These are phyloP conservation scores for Globisporangium okanoganense DNA, from an alignment of 352 stramenopile species.

Conservation along the genomic window DNA sequence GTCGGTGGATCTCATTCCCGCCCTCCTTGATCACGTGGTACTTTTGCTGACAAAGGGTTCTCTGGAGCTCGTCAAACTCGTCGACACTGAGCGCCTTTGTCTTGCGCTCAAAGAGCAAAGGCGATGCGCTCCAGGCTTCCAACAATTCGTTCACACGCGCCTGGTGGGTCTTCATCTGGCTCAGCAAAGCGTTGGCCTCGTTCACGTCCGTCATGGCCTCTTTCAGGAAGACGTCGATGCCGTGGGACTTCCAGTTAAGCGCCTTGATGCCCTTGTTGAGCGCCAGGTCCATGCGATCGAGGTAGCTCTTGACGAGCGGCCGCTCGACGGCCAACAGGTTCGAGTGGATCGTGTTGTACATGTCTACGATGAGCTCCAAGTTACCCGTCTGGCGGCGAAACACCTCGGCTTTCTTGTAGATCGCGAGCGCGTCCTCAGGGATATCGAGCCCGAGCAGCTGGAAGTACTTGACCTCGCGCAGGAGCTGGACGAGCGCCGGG, in stretches of 20 bases:
- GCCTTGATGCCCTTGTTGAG: slow-evolving; percentile 86
- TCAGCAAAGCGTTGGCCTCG: slow-evolving; percentile 82
- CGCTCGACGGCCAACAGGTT: slow-evolving; percentile 87
- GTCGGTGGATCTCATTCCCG: slow-evolving; percentile 79
- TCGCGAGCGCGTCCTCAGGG: slow-evolving; percentile 85
- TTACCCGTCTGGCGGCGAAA: slow-evolving; percentile 91
- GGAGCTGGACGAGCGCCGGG: slow-evolving; percentile 81
- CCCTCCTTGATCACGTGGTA: slow-evolving; percentile 88
- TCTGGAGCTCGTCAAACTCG: slow-evolving; percentile 88
- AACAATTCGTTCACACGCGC: slow-evolving; percentile 74
- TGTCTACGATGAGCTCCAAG: slow-evolving; percentile 90
- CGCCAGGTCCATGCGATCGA: slow-evolving; percentile 90
- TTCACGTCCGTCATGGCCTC: slow-evolving; percentile 88
- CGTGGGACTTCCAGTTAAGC: slow-evolving; percentile 93
- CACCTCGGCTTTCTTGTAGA: slow-evolving; percentile 90
- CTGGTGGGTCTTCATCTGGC: slow-evolving; percentile 87
- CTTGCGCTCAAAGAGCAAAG: slow-evolving; percentile 85
- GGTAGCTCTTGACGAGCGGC: slow-evolving; percentile 83
- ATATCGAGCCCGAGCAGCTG: slow-evolving; percentile 87
- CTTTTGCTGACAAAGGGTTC: slow-evolving; percentile 63
- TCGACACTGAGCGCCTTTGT: slow-evolving; percentile 72
- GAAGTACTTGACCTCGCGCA: slow-evolving; percentile 95
- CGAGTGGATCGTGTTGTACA: slow-evolving; percentile 91
- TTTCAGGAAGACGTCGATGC: slow-evolving; percentile 91
- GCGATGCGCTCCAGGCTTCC: slow-evolving; percentile 62